Evolutionary conservation across 108 stramenopile species (phyloP), one percentile per base, ranked within the genome.

Genomic region (Nitzschia sp.): DNA sequence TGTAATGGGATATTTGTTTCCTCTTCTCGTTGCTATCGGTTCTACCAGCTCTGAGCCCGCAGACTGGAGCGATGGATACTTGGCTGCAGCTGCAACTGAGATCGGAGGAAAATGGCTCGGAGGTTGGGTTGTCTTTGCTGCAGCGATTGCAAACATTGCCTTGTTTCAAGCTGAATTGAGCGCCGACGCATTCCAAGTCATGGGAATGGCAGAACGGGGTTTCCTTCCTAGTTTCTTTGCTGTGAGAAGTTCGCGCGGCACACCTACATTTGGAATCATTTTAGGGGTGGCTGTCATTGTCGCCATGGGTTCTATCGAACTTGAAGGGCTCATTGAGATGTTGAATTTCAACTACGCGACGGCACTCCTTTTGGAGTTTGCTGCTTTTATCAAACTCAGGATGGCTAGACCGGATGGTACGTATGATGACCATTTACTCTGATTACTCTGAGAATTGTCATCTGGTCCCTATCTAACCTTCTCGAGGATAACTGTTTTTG

Each of bases 201-300:
- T 92, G 89, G 95, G 92, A 20, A 92, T 93, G 91, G 92, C 91
- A 10, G 88, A 94, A 51, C 76, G 94, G 14, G 93, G 95, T 37
- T 77, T 85, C 42, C 55, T 96, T 21, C 95, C 94, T 9, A 83
- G 83, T 46, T 53, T 85, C 8, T 90, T 97, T 48, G 78, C 71
- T 20, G 56, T 41, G 34, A 69, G 93, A 37, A 90, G 83, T 11
- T 77, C 71, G 21, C 87, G 87, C 57, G 95, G 86, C 15, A 97
- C 93, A 12, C 94, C 96, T 7, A 89, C 92, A 8, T 76, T 76
- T 24, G 91, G 91, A 11, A 90, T 95, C 19, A 53, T 93, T 46
- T 42, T 90, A n/a, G 89, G 90, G 3, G 72, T 87, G 25, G 20
- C 69, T 6, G 90, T 93, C 48, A 86, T 95, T 42, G 70, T 89